phyloP scores from a whole-genome alignment of 345 rosid genomes.

The Dipteronia dyeriana region DNA sequence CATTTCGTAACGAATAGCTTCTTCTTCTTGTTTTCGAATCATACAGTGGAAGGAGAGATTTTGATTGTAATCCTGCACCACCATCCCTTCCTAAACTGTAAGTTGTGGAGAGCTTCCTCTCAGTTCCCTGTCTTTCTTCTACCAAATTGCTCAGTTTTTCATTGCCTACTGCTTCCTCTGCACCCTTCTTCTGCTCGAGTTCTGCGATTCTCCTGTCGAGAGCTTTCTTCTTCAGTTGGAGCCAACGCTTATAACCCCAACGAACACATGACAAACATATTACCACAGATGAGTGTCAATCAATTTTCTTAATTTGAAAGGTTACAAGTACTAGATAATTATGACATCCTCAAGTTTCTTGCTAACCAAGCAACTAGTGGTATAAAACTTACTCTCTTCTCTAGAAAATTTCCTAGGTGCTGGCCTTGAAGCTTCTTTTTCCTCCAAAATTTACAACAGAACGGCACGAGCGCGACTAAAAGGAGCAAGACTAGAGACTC shows the following conservation, averaged over 20 bases:
- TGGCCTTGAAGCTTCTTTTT: constrained; percentile 73
- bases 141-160: constrained; percentile 54
- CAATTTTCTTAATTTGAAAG: background rate
- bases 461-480: constrained; percentile 60
- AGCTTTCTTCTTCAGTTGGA: constrained; percentile 69
- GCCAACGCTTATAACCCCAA: constrained; percentile 49
- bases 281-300: background rate
- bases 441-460: constrained; percentile 85
- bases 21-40: constrained; percentile 37
- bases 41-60: constrained; percentile 52
- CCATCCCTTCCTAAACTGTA: constrained; percentile 80
- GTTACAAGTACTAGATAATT: background rate
- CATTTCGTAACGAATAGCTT: constrained; percentile 54
- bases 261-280: background rate
- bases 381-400: constrained; percentile 56
- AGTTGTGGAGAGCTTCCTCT: constrained; percentile 74
- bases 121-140: constrained; percentile 45
- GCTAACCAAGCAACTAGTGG: background rate
- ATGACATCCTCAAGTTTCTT: background rate
- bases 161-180: constrained; percentile 41
- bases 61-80: constrained; percentile 24
- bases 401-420: constrained; percentile 61
- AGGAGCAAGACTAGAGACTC: constrained; percentile 59
- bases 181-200: constrained; percentile 50
- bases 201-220: constrained; percentile 54